Base-by-base conservation (phyloP, 2,329 filamentous ascomycete genomes). In the Helotiales sp. region DNA sequence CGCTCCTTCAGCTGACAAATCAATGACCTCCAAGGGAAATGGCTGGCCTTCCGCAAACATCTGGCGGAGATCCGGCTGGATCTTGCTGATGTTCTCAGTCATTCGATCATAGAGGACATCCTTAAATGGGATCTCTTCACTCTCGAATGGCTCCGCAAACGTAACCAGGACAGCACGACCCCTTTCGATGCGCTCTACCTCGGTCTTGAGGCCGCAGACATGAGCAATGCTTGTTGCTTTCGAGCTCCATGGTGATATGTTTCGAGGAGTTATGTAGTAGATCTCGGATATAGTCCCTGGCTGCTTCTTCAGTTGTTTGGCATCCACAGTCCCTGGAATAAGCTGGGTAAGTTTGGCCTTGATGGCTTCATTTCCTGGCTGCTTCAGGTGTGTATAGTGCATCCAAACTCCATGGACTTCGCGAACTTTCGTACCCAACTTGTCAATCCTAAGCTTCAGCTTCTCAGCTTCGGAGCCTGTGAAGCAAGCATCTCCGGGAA, bases 161-260 rank as follows among this genome's bases (percentile, higher is more conserved):
- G 77, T 80, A 67, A 89, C 81, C 66, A 86, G 87, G 61, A 98
- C 81, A 67, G 89, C 82, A 67, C 95, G 85, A 52, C 93, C 95
- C 66, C 92, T 85, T 77, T 99, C 95, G 65, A 98, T 90, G 57
- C 93, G 87, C 70, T 87, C 83, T 29, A 89, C 81, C 53, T 84
- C 75, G 40, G 82, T 77, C 66, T 86, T 84, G 59, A 98, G 79
- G 25, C 90, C 93, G 72, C 93, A 98, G 30, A 97, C 93, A 65
- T 95, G 87, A 54, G 93, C 89, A 72, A 98, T 97, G 72, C 87
- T 93, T 47, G 93, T 96, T 27, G 93, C 93, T 74, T 97, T 93
- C 56, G 93, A 96, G 75, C 92, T 97, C 95, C 95, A 99, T 71
- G 95, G 95, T 38, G 93, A 97, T 66, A 96, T 93, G 67, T 90